phyloP scores from a whole-genome alignment of 805 yeast genomes.

The Maudiozyma bulderi region DNA sequence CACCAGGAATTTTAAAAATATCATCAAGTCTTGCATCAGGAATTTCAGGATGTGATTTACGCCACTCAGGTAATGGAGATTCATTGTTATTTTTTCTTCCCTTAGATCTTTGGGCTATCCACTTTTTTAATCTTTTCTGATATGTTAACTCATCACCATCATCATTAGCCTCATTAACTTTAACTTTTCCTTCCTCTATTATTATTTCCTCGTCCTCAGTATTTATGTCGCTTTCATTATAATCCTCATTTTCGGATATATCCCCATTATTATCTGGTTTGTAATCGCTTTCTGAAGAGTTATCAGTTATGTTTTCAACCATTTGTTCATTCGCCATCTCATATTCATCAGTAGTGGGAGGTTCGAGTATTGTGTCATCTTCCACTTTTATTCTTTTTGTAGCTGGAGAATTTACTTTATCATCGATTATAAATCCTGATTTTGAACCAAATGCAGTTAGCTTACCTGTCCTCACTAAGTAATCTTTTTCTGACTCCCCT shows the following conservation, averaged over 20 bases:
- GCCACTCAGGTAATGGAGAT: slow-evolving; percentile 46
- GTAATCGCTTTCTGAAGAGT: slow-evolving; percentile 4
- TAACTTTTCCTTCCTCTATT: slow-evolving; percentile 12
- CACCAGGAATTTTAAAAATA: slow-evolving; percentile 76
- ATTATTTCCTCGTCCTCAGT: slow-evolving; percentile 10
- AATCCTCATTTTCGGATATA: slow-evolving; percentile 14
- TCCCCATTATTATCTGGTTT: slow-evolving; percentile 14
- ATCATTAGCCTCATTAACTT: slow-evolving; percentile 36
- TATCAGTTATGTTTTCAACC: slow-evolving; percentile 13
- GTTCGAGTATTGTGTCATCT: slow-evolving; percentile 3
- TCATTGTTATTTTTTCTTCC: slow-evolving; percentile 24
- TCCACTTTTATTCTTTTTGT: no score
- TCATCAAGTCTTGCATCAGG: slow-evolving; percentile 69
- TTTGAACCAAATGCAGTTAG: slow-evolving; percentile 85
- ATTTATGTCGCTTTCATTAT: not conserved
- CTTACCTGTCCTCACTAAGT: slow-evolving; percentile 77
- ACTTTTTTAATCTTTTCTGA: slow-evolving; percentile 46
- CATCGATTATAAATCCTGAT: slow-evolving; percentile 37
- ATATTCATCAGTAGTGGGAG: not conserved
- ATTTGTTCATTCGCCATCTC: slow-evolving; percentile 16
- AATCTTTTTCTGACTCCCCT: slow-evolving; percentile 75
- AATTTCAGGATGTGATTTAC: slow-evolving; percentile 63
- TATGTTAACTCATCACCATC: slow-evolving; percentile 74
- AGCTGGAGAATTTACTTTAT: not conserved
- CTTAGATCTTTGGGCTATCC: slow-evolving; percentile 47